phyloP scores from a whole-genome alignment of 805 yeast species.

The Yarrowia deformans region DNA sequence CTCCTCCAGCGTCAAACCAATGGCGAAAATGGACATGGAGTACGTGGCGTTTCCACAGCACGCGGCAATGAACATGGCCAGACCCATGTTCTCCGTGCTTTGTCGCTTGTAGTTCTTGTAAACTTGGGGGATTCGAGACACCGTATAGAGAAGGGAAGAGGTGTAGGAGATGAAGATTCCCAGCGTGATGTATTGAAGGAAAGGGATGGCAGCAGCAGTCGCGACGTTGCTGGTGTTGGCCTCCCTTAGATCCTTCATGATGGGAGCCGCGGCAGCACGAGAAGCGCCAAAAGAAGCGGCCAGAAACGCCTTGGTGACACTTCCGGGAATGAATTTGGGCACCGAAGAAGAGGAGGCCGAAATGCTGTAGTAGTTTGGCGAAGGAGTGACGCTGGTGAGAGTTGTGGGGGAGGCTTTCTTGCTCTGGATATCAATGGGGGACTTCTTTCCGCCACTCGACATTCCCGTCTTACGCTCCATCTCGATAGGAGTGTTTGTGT shows the following conservation, averaged over 20 bases:
- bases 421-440: constrained; percentile 16
- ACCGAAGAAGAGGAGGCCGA: constrained; percentile 7
- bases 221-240: not conserved
- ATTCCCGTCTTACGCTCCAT: constrained; percentile 26
- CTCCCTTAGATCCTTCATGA: not conserved
- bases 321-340: constrained; percentile 34
- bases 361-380: constrained; percentile 41
- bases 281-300: constrained; percentile 33
- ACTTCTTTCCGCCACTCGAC: too few relatives aligned
- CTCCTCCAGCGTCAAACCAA: constrained; percentile 58
- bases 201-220: not conserved
- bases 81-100: constrained; percentile 87
- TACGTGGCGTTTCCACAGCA: constrained; percentile 79
- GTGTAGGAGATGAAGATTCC: constrained; percentile 74
- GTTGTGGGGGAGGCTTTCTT: not conserved
- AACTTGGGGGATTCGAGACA: constrained; percentile 85
- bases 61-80: constrained; percentile 79
- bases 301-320: constrained; percentile 35
- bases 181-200: constrained; percentile 42
- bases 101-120: constrained; percentile 76
- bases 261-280: constrained; percentile 36
- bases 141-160: constrained; percentile 75
- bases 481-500: constrained; percentile 21
- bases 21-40: constrained; percentile 72
- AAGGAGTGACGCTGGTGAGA: constrained; percentile 42